phyloP scores from a whole-genome alignment of 2,329 filamentous ascomycete genomes.

The Arthroderma sp. region DNA sequence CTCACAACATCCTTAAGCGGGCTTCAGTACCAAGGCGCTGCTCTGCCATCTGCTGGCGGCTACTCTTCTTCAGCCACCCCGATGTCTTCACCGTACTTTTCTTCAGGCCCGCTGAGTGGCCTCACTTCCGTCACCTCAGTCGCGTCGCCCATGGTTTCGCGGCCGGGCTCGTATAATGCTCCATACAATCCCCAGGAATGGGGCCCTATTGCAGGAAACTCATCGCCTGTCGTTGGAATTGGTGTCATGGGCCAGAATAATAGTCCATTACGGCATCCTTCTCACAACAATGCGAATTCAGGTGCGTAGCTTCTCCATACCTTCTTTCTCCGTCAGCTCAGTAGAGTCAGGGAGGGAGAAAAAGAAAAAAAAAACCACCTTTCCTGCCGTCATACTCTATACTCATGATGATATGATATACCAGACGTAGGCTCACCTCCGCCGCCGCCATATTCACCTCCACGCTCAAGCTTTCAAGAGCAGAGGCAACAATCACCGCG shows the following conservation, averaged over 20 bases:
- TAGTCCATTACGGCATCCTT: not conserved
- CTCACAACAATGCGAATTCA: not conserved
- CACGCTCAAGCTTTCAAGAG: constrained; percentile 3
- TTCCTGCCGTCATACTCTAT: no score
- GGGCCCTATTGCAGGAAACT: constrained; percentile 23
- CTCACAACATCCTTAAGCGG: constrained; percentile 29
- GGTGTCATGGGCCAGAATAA: constrained; percentile 3
- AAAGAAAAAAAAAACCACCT: no score
- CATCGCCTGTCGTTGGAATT: constrained; percentile 7
- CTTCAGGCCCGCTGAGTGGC: constrained; percentile 17
- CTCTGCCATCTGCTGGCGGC: constrained; percentile 15
- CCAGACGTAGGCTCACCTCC: constrained; percentile 12
- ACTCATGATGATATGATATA: no score
- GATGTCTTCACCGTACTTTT: constrained; percentile 24
- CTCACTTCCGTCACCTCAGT: constrained; percentile 16
- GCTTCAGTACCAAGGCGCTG: constrained; percentile 24
- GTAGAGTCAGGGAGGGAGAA: no score
- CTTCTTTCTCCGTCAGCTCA: no score
- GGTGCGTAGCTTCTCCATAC: no score
- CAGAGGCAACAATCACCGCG: constrained; percentile 5
- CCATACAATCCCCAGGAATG: constrained; percentile 39
- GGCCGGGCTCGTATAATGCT: constrained; percentile 28
- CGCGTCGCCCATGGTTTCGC: constrained; percentile 31
- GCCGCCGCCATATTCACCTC: constrained; percentile 12
- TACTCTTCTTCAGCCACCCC: constrained; percentile 13